Evolutionary conservation across 306 rosid genomes (phyloP).

Genomic region (Begonia masoniana): DNA sequence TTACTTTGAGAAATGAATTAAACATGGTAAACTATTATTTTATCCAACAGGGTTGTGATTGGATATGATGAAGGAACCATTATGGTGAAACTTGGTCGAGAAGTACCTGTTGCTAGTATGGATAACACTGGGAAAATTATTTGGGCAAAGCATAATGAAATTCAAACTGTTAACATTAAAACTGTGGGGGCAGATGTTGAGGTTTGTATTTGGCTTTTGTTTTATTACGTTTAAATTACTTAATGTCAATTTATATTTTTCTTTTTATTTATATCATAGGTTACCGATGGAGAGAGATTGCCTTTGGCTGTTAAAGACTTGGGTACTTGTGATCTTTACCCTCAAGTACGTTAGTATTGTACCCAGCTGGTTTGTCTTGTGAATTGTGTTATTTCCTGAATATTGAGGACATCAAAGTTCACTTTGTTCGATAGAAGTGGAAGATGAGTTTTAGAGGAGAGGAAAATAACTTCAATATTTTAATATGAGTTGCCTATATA

Average conservation of each 20-base stretch:
- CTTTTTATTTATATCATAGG: conserved; percentile 29
- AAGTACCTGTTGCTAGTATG: conserved; percentile 98
- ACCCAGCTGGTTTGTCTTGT: not conserved
- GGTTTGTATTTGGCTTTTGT: conserved; percentile 23
- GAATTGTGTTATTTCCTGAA: not conserved
- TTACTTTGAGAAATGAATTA: conserved; percentile 1
- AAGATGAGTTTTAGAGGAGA: no score
- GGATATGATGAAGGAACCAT: conserved; percentile 99
- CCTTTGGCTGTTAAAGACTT: conserved; percentile 93
- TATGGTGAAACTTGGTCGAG: conserved; percentile 99
- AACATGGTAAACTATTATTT: not conserved
- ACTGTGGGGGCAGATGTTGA: conserved; percentile 89
- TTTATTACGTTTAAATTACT: not conserved
- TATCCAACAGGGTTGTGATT: conserved; percentile 64
- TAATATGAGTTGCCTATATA: not conserved
- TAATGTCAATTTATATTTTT: not conserved
- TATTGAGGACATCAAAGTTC: not conserved
- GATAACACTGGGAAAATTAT: conserved; percentile 94
- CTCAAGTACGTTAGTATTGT: conserved; percentile 47
- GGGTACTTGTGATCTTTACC: conserved; percentile 99
- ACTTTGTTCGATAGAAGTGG: no score
- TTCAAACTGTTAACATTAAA: conserved; percentile 43
- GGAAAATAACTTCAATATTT: no score
- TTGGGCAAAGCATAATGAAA: conserved; percentile 69
- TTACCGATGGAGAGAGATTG: conserved; percentile 93